Percentiles rank a stretch among this genome's conserved stretches.
Evolutionary conservation across 768 basidiomycete species (phyloP).

Genomic region (Lactarius hengduanensis): DNA sequence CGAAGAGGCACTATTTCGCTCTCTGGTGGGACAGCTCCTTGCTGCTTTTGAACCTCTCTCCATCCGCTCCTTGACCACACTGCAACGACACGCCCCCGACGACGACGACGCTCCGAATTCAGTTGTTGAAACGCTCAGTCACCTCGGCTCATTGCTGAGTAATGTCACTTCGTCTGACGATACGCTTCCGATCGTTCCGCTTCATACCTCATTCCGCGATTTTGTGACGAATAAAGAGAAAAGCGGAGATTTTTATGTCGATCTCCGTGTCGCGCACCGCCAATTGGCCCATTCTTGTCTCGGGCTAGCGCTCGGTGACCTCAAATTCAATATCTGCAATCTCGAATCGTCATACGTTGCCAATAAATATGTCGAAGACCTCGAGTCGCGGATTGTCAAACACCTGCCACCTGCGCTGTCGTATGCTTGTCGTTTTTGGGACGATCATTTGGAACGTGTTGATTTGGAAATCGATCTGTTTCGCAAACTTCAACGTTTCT

Average conservation of each 20-base stretch:
- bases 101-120: not conserved
- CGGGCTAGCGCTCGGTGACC: not conserved
- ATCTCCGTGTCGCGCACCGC: not conserved
- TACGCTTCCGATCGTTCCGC: not conserved
- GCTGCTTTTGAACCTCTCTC: constrained; percentile 9
- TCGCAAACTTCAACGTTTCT: no score
- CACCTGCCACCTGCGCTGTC: not conserved
- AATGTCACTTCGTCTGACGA: not conserved
- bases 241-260: not conserved
- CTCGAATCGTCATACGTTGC: not conserved
- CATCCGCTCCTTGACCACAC: not conserved
- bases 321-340: constrained; percentile 7
- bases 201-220: constrained; percentile 2
- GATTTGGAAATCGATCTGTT: not conserved
- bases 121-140: not conserved
- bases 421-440: constrained; percentile 10
- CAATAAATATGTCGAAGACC: constrained; percentile 1
- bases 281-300: not conserved
- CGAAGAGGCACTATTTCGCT: not conserved
- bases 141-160: constrained; percentile 1
- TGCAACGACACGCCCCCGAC: not conserved
- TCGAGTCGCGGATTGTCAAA: not conserved
- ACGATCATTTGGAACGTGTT: not conserved
- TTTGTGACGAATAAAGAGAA: not conserved
- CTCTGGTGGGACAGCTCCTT: constrained; percentile 6